Percentiles rank a stretch among this genome's conserved stretches.
These are phyloP conservation scores for Agrocybe chaxingu DNA, from an alignment of 768 basidiomycete species.

Conservation along the genomic window DNA sequence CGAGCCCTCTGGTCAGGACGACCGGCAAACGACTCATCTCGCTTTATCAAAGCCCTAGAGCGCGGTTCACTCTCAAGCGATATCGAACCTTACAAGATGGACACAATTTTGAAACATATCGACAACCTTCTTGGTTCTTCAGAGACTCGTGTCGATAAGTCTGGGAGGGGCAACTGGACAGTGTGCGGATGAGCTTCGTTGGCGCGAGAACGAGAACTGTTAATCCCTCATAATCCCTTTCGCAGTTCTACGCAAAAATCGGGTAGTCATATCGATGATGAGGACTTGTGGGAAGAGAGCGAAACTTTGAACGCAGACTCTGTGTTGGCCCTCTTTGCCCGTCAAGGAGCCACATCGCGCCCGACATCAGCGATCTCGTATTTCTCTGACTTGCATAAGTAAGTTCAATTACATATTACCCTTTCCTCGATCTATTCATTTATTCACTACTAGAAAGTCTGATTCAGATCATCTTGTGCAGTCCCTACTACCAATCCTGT, in stretches of 20 bases:
- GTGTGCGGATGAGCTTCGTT: slow-evolving; percentile 14
- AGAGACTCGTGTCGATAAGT: slow-evolving; percentile 1
- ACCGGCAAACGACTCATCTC: too few species aligned
- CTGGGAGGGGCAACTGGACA: not conserved
- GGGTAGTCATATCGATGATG: not conserved
- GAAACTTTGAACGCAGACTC: slow-evolving; percentile 11
- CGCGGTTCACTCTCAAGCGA: not conserved
- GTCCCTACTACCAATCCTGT: slow-evolving; percentile 31
- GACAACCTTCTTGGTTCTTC: slow-evolving; percentile 12
- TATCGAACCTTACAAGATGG: slow-evolving; percentile 7
- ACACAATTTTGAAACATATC: slow-evolving; percentile 11
- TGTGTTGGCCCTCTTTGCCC: slow-evolving; percentile 8
- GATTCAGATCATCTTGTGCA: slow-evolving; percentile 9
- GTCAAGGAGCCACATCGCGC: not conserved
- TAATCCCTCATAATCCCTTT: not conserved
- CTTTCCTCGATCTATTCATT: not conserved
- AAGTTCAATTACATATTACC: not conserved
- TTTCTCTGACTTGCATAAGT: slow-evolving; percentile 11
- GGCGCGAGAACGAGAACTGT: not conserved
- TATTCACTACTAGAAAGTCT: slow-evolving; percentile 8
- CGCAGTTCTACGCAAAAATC: too few species aligned
- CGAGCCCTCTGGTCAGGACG: too few species aligned
- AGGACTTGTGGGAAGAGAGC: slow-evolving; percentile 4
- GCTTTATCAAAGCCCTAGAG: not conserved
- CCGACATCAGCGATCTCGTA: not conserved